Evolutionary conservation across 1,284 basidiomycete genomes (phyloP).

Genomic region (Trametes sp.): DNA sequence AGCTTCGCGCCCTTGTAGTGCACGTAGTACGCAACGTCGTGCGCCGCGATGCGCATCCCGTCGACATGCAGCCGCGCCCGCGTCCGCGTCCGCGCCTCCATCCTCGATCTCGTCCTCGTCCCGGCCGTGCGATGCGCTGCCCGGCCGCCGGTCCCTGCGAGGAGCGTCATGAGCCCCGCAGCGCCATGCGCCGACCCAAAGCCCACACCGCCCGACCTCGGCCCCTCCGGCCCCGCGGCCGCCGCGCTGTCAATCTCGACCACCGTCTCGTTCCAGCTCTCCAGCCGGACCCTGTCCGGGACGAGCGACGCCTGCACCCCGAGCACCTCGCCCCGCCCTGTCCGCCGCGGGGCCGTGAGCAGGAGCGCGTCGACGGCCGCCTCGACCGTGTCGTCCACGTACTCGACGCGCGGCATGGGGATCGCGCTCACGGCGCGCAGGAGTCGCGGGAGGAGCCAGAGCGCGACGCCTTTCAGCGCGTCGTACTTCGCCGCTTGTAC

Average conservation of each 20-base stretch:
- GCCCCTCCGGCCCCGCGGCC: not conserved
- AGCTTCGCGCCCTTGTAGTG: conserved; percentile 44
- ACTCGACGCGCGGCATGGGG: conserved; percentile 24
- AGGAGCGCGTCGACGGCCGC: conserved; percentile 17
- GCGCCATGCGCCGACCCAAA: not conserved
- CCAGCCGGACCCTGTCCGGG: conserved; percentile 52
- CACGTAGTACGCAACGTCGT: conserved; percentile 54
- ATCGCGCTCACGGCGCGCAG: conserved; percentile 16
- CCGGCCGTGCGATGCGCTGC: not conserved
- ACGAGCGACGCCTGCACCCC: conserved; percentile 41
- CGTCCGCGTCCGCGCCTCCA: conserved; percentile 23
- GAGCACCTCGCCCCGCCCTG: conserved; percentile 9
- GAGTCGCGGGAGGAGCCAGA: conserved; percentile 16
- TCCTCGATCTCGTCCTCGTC: conserved; percentile 18
- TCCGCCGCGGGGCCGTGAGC: conserved; percentile 5
- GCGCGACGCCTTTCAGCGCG: not conserved
- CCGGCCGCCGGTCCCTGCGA: conserved; percentile 3
- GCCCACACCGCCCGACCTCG: not conserved
- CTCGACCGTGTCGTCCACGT: conserved; percentile 14
- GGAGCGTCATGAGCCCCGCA: conserved; percentile 3
- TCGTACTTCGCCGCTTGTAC: conserved; percentile 18
- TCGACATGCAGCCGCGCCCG: conserved; percentile 50
- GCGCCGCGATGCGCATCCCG: conserved; percentile 50
- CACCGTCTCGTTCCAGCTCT: conserved; percentile 51
- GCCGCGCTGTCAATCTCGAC: conserved; percentile 44